Evolutionary conservation across 108 stramenopile species (phyloP).

Genomic region (Discostella pseudostelligera): DNA sequence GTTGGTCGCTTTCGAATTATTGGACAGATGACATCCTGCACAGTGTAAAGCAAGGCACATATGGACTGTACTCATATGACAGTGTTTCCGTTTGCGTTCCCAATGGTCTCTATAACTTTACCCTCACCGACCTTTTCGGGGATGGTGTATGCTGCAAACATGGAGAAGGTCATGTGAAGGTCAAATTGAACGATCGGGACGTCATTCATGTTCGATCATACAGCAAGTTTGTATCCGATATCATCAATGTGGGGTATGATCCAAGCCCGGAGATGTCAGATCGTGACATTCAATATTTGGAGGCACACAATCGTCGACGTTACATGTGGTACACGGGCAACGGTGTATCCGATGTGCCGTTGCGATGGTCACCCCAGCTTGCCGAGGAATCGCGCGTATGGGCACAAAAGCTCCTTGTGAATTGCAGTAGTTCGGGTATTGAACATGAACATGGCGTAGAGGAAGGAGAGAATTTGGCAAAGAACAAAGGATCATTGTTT

Average conservation of each 20-base stretch:
- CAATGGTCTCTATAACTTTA: slow-evolving; percentile 34
- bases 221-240: slow-evolving; percentile 21
- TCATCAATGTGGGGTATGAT: slow-evolving; percentile 44
- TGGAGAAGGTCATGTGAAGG: slow-evolving; percentile 30
- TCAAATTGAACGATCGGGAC: slow-evolving; percentile 31
- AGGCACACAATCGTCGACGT: slow-evolving; percentile 39
- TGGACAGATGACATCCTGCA: slow-evolving; percentile 7
- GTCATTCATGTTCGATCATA: slow-evolving; percentile 7
- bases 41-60: slow-evolving; percentile 27
- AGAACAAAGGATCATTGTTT: slow-evolving; percentile 24
- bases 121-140: slow-evolving; percentile 41
- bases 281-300: slow-evolving; percentile 33
- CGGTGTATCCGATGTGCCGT: slow-evolving; percentile 30
- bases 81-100: slow-evolving; percentile 21
- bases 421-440: slow-evolving; percentile 26
- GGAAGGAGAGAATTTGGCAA: slow-evolving; percentile 38
- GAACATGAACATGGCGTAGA: slow-evolving; percentile 30
- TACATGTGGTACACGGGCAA: slow-evolving; percentile 22
- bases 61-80: slow-evolving; percentile 8
- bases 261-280: slow-evolving; percentile 24
- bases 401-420: slow-evolving; percentile 33
- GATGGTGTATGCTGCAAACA: slow-evolving; percentile 46
- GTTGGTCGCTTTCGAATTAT: slow-evolving; percentile 30
- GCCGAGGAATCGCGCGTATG: slow-evolving; percentile 35
- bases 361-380: slow-evolving; percentile 34